A percentile compares a stretch with the other conserved stretches of the same genome.
Evolutionary conservation across 768 basidiomycete genomes (phyloP).

Genomic region (Lactifluus rugatus): DNA sequence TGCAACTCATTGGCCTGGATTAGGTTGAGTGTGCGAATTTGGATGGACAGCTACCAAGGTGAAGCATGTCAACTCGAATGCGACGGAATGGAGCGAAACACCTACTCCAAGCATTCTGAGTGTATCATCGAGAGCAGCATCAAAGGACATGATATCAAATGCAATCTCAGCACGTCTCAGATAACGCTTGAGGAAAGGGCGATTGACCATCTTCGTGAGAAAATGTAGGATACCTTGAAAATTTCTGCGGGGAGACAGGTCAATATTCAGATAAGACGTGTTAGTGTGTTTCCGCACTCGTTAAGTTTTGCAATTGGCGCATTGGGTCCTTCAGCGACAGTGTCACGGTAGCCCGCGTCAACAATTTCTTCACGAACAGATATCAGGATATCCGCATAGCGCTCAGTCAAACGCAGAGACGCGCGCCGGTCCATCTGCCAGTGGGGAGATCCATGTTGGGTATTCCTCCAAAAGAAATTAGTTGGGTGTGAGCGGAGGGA

Average conservation of each 20-base stretch:
- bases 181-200: conserved; percentile 73
- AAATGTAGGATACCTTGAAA: conserved; percentile 40
- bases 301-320: conserved; percentile 43
- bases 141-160: conserved; percentile 41
- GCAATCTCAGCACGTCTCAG: conserved; percentile 63
- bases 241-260: conserved; percentile 26
- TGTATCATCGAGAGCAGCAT: conserved; percentile 44
- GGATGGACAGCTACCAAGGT: conserved; percentile 33
- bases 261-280: neutral
- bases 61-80: neutral
- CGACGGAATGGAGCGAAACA: neutral
- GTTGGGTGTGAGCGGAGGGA: neutral
- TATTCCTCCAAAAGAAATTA: neutral
- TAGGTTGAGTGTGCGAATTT: conserved; percentile 45
- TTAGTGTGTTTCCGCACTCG: conserved; percentile 31
- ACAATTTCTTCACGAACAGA: conserved; percentile 52
- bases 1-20: conserved; percentile 35
- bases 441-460: neutral
- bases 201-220: conserved; percentile 46
- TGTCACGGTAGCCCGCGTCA: conserved; percentile 47
- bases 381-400: conserved; percentile 60
- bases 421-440: conserved; percentile 64
- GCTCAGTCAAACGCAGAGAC: conserved; percentile 61
- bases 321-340: conserved; percentile 39
- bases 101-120: conserved; percentile 46